phyloP scores from a whole-genome alignment of 306 rosid species.

The Oemleria cerasiformis region DNA sequence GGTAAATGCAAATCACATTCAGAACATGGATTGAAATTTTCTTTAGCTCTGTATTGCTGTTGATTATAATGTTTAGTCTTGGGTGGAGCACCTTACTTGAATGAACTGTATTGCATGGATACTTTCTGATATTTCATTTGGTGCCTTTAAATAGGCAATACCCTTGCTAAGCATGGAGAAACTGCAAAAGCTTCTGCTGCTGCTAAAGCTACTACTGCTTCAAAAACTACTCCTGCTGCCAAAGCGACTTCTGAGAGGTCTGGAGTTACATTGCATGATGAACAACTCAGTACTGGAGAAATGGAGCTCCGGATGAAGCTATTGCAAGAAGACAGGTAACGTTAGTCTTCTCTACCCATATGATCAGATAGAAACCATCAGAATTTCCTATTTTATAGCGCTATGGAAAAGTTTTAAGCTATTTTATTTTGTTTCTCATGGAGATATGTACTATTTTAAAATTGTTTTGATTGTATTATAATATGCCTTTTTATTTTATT shows the following conservation, averaged over 20 bases:
- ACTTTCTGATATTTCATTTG: slow-evolving; percentile 25
- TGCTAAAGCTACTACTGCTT: no score
- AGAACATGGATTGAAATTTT: not conserved
- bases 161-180: slow-evolving; percentile 62
- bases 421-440: slow-evolving; percentile 9
- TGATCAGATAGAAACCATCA: slow-evolving; percentile 2
- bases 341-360: slow-evolving; percentile 10
- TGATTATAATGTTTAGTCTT: not conserved
- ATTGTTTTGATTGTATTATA: not conserved
- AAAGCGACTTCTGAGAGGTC: slow-evolving; percentile 27
- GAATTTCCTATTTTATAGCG: not conserved
- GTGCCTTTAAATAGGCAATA: slow-evolving; percentile 50
- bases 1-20: slow-evolving; percentile 51
- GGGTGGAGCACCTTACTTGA: not conserved
- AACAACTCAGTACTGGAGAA: slow-evolving; percentile 72
- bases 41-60: slow-evolving; percentile 1
- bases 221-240: not conserved
- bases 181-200: slow-evolving; percentile 35
- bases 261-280: slow-evolving; percentile 36
- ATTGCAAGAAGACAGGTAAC: slow-evolving; percentile 81
- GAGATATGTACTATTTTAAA: not conserved
- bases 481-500: not conserved
- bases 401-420: not conserved
- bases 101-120: not conserved
- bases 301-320: slow-evolving; percentile 78